These are phyloP conservation scores for Gossypium arboreum DNA, from an alignment of 345 rosid species.

Conservation along the genomic window DNA sequence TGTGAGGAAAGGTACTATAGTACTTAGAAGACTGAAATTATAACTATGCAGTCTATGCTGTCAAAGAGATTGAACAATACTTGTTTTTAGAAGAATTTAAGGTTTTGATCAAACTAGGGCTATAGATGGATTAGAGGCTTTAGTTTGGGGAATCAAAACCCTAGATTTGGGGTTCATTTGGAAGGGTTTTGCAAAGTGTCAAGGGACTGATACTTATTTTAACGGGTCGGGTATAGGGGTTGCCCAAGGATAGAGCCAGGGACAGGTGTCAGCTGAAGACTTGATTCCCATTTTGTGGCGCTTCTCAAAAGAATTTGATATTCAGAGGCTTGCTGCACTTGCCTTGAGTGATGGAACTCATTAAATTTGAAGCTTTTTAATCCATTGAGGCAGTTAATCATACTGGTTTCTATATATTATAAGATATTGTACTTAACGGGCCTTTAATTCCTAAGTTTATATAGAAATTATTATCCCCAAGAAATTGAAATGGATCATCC, in stretches of 20 bases:
- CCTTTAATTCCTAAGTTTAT: no score
- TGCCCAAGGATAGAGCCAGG: no score
- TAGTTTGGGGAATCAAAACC: not conserved
- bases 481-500: not conserved
- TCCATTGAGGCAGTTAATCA: no score
- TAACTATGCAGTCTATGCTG: not conserved
- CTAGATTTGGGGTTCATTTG: not conserved
- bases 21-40: not conserved
- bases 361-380: no score
- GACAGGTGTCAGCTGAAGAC: no score
- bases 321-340: not conserved
- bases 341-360: no score
- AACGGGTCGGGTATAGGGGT: no score
- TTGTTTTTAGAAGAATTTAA: not conserved
- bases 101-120: constrained; percentile 6
- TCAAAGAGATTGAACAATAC: not conserved
- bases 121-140: not conserved
- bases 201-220: not conserved
- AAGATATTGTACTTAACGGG: no score
- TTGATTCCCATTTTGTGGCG: not conserved
- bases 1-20: not conserved
- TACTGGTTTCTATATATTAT: no score
- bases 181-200: not conserved
- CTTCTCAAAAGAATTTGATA: not conserved
- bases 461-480: no score